Evolutionary conservation across 805 yeast genomes (phyloP).

Genomic region (Saturnispora zaruensis): DNA sequence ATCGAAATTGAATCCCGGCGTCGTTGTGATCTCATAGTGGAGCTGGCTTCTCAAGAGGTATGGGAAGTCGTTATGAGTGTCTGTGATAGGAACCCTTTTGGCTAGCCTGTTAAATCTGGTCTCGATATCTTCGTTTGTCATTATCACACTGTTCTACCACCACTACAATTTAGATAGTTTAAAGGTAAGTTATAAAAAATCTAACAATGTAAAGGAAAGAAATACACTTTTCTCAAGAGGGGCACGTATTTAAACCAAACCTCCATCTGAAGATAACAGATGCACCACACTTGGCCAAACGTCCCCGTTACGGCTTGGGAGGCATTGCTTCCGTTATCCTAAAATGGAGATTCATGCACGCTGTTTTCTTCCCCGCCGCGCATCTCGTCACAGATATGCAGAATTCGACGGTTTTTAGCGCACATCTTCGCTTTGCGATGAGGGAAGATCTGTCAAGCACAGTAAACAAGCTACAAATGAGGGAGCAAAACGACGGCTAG

Average conservation of each 20-base stretch:
- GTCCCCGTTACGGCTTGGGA: background rate
- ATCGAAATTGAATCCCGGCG: conserved; percentile 28
- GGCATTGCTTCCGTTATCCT: background rate
- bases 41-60: conserved; percentile 37
- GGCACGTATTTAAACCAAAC: background rate
- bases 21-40: conserved; percentile 27
- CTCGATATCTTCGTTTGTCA: conserved; percentile 14
- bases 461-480: background rate
- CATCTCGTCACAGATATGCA: background rate
- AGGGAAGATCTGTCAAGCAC: background rate
- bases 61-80: conserved; percentile 48
- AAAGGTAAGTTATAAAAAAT: background rate
- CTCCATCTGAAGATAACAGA: background rate
- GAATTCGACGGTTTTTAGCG: background rate
- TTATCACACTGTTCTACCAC: background rate
- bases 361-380: background rate
- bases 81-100: conserved; percentile 33
- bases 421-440: background rate
- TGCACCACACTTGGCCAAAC: background rate
- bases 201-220: background rate
- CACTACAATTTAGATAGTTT: background rate
- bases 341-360: background rate
- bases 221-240: background rate
- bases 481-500: background rate
- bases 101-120: conserved; percentile 15